phyloP scores from a whole-genome alignment of 1,284 basidiomycete species.

The Apiotrichum siamense region DNA sequence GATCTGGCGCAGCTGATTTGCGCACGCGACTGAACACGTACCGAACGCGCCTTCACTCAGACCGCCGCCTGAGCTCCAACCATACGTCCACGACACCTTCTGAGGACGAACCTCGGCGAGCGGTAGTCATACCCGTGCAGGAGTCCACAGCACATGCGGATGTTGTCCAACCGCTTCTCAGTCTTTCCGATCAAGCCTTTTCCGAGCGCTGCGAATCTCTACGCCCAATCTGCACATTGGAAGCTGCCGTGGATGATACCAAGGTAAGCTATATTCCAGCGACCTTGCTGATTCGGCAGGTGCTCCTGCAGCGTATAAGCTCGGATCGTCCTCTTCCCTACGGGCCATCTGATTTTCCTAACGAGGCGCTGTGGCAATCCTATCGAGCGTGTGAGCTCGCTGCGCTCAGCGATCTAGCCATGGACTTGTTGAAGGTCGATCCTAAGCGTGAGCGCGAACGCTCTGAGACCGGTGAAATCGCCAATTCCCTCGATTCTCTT shows the following conservation, averaged over 20 bases:
- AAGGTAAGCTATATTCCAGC: conserved; percentile 54
- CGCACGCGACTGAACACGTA: conserved; percentile 25
- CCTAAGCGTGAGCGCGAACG: conserved; percentile 9
- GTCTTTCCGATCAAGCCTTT: conserved; percentile 11
- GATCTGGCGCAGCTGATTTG: conserved; percentile 76
- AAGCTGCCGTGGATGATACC: conserved; percentile 76
- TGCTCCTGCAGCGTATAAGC: conserved; percentile 85
- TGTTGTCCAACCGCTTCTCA: conserved; percentile 44
- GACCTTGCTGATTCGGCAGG: conserved; percentile 50
- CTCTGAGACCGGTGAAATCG: conserved; percentile 53
- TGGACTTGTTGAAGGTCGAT: conserved; percentile 14
- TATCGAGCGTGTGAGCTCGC: conserved; percentile 82
- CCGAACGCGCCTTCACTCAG: conserved; percentile 8
- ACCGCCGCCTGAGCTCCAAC: background rate
- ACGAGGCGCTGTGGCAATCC: conserved; percentile 69
- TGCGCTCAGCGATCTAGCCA: conserved; percentile 55
- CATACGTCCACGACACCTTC: background rate
- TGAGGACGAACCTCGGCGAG: background rate
- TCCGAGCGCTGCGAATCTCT: conserved; percentile 11
- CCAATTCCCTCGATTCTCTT: conserved; percentile 51
- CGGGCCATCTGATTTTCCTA: conserved; percentile 75
- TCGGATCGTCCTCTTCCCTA: conserved; percentile 78
- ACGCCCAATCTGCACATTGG: conserved; percentile 26
- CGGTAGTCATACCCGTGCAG: background rate
- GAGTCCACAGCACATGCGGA: background rate